Evolutionary conservation across 2,329 filamentous ascomycete genomes (phyloP).

Genomic region (Exophiala calicioides): DNA sequence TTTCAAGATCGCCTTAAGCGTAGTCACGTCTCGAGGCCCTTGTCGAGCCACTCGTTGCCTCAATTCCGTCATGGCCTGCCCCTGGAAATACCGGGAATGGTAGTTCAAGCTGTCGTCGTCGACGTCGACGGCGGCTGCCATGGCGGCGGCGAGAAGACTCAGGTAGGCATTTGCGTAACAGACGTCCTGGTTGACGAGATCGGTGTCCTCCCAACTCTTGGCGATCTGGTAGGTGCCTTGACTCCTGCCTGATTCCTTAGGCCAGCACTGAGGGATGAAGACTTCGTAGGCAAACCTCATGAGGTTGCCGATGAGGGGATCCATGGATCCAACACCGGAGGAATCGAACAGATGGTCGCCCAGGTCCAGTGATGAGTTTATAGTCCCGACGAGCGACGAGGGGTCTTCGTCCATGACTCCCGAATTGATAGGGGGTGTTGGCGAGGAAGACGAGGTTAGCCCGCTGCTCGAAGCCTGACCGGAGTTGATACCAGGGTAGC

Average conservation of each 20-base stretch:
- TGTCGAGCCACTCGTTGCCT: slow-evolving; percentile 20
- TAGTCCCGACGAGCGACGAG: slow-evolving; percentile 6
- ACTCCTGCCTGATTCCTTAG: slow-evolving; percentile 20
- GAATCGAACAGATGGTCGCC: slow-evolving; percentile 12
- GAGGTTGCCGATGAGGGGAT: slow-evolving; percentile 22
- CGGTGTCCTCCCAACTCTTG: slow-evolving; percentile 24
- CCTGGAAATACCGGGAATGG: slow-evolving; percentile 27
- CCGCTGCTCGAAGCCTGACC: slow-evolving; percentile 12
- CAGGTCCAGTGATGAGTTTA: slow-evolving; percentile 12
- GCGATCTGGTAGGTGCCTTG: slow-evolving; percentile 23
- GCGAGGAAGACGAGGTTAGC: slow-evolving; percentile 11
- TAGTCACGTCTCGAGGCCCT: slow-evolving; percentile 20
- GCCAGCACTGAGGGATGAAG: slow-evolving; percentile 28
- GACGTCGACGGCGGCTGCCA: slow-evolving; percentile 18
- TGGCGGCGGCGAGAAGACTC: slow-evolving; percentile 24
- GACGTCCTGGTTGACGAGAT: slow-evolving; percentile 23
- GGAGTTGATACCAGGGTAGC: slow-evolving; percentile 21
- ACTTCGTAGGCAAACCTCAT: slow-evolving; percentile 27
- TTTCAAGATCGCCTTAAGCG: slow-evolving; percentile 27
- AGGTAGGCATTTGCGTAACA: slow-evolving; percentile 29
- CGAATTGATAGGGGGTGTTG: slow-evolving; percentile 23
- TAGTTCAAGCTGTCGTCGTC: slow-evolving; percentile 23
- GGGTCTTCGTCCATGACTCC: slow-evolving; percentile 22
- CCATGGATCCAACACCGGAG: slow-evolving; percentile 10
- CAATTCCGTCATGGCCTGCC: slow-evolving; percentile 28